Evolutionary conservation across 1,284 basidiomycete genomes (phyloP), one percentile per base, ranked within the genome.

Genomic region (Ganoderma lingzhi): DNA sequence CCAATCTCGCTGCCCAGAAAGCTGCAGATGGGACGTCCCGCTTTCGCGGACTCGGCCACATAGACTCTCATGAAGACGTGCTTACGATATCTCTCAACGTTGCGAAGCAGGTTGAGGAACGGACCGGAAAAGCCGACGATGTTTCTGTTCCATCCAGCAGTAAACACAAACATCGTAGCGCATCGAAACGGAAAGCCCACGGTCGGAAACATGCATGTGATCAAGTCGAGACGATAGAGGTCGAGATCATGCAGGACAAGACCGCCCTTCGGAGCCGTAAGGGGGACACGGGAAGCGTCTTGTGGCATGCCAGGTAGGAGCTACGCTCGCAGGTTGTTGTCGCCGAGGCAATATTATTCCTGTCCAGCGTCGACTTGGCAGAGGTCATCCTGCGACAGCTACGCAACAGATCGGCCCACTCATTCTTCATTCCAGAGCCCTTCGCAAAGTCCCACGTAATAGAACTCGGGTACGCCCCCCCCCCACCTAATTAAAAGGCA

Each of bases 201-300:
- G 76, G 42, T 28, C 15, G 55, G 17, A 66, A 56, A 45, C 19
- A 23, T 23, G 23, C 23, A 23, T 23, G 9, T 28, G 74, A 83
- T 78, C 67, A 80, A 3, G 35, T 51, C 15, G 51, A 65, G 76
- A 15, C 74, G 15, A 70, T 92, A 19, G 86, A 89, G 63, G 83
- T 94, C 8, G 83, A 86, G 60, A 81, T 96, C 6, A 80, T 84
- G 8, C 95, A 97, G 78, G 94, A 96, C 76, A 90, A 90, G 67
- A 92, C 90, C 1, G 89, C 92, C 8, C 79, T 97, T 69, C 86
- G 90, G 39, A 89, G 85, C 62, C 86, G 94, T 30, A 90, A 89
- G 69, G 95, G 95, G 0, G 95, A 97, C 76, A 96, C 95, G 0
- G 95, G 95, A 0, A 96, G 94, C 75, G 93, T 96, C 1, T 80